Conservation (phyloP, 2,329 filamentous ascomycete genomes). For the Ambrosiella beaveri region DNA sequence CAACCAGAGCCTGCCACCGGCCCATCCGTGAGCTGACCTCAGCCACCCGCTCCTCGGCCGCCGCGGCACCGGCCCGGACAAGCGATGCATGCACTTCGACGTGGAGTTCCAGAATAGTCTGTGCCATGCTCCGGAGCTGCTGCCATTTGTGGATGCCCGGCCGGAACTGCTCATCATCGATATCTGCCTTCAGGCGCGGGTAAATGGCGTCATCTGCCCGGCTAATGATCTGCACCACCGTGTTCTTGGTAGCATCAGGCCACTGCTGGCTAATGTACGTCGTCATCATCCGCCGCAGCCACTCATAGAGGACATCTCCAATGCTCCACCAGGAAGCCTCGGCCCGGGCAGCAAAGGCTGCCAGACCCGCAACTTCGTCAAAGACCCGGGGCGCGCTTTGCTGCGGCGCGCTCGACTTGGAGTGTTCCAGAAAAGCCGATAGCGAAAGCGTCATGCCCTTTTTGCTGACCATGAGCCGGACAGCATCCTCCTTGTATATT, state of each 20-base stretch:
- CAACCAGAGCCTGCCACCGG: conserved; percentile 3
- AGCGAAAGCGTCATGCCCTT: conserved; percentile 36
- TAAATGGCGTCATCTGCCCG: conserved; percentile 36
- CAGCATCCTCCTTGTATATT: conserved; percentile 35
- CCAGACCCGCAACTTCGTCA: conserved; percentile 34
- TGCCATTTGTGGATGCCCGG: neutral
- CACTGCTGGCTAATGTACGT: conserved; percentile 39
- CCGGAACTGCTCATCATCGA: neutral
- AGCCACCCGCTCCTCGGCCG: conserved; percentile 3
- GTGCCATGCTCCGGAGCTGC: conserved; percentile 21
- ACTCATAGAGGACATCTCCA: conserved; percentile 42
- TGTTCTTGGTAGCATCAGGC: conserved; percentile 39
- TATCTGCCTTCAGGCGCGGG: conserved; percentile 18
- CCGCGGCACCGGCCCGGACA: conserved; percentile 7
- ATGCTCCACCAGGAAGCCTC: conserved; percentile 35
- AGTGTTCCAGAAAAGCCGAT: conserved; percentile 46
- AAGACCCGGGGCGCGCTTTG: conserved; percentile 30
- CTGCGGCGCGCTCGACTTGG: conserved; percentile 37
- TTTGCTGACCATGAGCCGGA: conserved; percentile 35
- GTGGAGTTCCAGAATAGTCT: conserved; percentile 45
- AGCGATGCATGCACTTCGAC: conserved; percentile 37
- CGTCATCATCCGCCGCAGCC: conserved; percentile 31
- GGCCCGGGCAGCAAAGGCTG: conserved; percentile 31
- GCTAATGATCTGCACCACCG: conserved; percentile 39
- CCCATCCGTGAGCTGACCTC: conserved; percentile 6